Conservation (phyloP, 345 rosid species). For the Corymbia maculata region DNA sequence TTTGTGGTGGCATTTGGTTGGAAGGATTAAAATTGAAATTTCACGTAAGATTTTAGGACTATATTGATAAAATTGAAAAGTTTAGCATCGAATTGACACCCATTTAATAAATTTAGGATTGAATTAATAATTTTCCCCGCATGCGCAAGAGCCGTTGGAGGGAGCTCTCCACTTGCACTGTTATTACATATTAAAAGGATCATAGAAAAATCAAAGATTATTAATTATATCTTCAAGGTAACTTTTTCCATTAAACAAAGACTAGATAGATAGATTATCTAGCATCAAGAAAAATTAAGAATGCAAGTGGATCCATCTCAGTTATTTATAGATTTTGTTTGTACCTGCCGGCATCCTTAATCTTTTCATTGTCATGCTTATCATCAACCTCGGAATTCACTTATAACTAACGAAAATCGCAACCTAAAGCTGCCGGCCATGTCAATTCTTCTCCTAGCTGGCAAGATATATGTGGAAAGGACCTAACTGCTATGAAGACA, state of each 20-base stretch:
- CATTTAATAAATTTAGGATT: neutral
- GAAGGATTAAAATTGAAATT: no score
- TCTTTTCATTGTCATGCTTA: neutral
- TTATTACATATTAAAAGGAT: neutral
- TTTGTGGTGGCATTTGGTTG: neutral
- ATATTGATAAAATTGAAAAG: no score
- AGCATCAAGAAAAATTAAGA: neutral
- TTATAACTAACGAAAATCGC: neutral
- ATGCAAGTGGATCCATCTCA: neutral
- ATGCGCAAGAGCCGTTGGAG: neutral
- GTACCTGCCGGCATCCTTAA: neutral
- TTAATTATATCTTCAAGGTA: neutral
- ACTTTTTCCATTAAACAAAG: neutral
- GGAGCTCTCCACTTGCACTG: neutral
- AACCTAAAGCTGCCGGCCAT: neutral
- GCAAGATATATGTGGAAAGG: neutral
- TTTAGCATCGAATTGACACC: no score
- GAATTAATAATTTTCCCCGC: neutral
- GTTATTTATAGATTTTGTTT: neutral
- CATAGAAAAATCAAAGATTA: neutral
- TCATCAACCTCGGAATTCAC: neutral
- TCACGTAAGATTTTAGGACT: neutral
- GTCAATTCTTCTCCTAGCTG: neutral
- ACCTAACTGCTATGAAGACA: neutral
- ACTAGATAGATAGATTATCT: neutral